Evolutionary conservation across 1,139 yeast genomes (phyloP), one percentile per base, ranked within the genome.

Genomic region (Saccharomyces uvarum): DNA sequence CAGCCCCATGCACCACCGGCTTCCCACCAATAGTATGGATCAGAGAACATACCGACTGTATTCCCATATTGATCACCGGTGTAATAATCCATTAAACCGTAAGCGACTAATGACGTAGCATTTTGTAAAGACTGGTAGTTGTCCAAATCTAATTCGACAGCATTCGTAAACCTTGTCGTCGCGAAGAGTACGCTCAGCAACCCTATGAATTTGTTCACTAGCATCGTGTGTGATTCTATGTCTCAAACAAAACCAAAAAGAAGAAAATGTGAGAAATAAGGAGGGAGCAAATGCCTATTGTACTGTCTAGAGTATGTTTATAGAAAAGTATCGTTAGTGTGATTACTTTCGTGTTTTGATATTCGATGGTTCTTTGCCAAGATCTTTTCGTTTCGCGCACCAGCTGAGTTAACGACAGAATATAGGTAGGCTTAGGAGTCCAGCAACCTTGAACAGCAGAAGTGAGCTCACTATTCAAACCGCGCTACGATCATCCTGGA

Each of bases 21-120:
- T 74, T 90, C 93, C 97, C 97, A 90, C 97, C 97, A 91, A 76
- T 90, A 91, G 77, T 90, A 90, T 0, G 97, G 97, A 68, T 74
- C 71, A 1, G 86, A 73, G 70, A 90, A 87, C 93, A 85, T 83
- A 53, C 98, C 98, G 48, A 88, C 73, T 24, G 89, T 79, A 42
- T 90, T 87, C 47, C 97, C 97, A 54, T 75, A 72, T 32, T 79
- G 72, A 50, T 73, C 63, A 46, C 96, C 96, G 50, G 83, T 84
- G 68, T 90, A 89, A 71, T 91, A 91, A 73, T 89, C 91, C 78
- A 91, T 78, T 59, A 88, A 69, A 58, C 97, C 97, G 42, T 78
- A 70, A 2, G 88, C 80, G 42, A 88, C 70, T 52, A 85, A 71
- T 7, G 80, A 74, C 8, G 88, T 79, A 6, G 84, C 90, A 46